Base-by-base conservation (phyloP, 805 yeast genomes). In the Metschnikowia lachancei region DNA sequence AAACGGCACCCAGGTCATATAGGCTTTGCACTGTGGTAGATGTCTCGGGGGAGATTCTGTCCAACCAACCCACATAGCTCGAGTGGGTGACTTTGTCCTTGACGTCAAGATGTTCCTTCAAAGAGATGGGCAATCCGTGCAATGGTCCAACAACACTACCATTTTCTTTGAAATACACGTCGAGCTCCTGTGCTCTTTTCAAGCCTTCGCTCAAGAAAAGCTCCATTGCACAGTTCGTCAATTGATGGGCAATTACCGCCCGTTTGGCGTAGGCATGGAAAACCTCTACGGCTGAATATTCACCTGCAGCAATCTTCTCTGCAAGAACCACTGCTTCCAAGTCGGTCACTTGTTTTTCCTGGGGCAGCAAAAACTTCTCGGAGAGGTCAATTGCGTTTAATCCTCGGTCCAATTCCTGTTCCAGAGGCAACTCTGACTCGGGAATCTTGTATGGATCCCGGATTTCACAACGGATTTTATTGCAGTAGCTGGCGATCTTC, bases 401-500 rank as follows among this genome's bases (percentile, higher is more conserved):
- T 3, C 58, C 58, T 20, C 20, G 22, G 22, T 52, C 56, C 47
- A 54, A 50, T 19, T 50, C 52, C 10, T 26, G 43, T 30, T 46
- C 26, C 55, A 46, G 51, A 17, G 58, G 58, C 39, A 52, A 24
- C 28, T 35, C 34, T 22, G 45, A 35, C 14, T 47, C 46, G 4
- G 58, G 46, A n/a, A 53, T 43, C 33, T 41, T 52, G 37, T 42
- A 55, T 9, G 54, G 50, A 16, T 39, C 53, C 17, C 33, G 35
- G 24, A 66, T 55, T 3, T 57, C 63, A 7, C 45, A 57, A 2
- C 50, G 53, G 20, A 67, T 53, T 7, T 52, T 52, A 9, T 57
- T 46, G 18, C 61, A 54, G 47, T 69, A 70, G 0, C 61, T 64
- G 34, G 60, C 51, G 36, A 70, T 55, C 49, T 67, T 69, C 18